Evolutionary conservation across 1,284 basidiomycete species (phyloP), one percentile per base, ranked within the genome.

Genomic region (Leccinum olivaceoglutinosum): DNA sequence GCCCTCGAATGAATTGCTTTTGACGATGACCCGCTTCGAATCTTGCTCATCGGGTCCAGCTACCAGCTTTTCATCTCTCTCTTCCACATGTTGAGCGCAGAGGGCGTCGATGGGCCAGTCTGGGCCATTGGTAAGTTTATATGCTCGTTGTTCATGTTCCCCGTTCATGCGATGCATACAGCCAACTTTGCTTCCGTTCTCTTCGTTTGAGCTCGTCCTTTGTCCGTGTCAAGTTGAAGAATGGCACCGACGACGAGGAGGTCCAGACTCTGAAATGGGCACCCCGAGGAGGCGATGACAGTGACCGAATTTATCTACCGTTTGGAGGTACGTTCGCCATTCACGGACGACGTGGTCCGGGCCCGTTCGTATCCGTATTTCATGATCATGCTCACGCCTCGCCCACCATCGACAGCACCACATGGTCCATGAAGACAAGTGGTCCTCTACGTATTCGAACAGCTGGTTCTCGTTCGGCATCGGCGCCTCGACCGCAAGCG

Each of bases 41-140:
- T 94, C 71, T 80, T 88, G 71, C 79, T 93, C 65, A 77, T 90
- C 64, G 81, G 90, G 73, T 87, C 87, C 16, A 89, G 90, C 65
- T 94, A 94, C 80, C 92, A 94, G 75, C 89, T 92, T 10, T 91
- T 94, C 82, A 85, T 94, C 69, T 92, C 90, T 21, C 81, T 94
- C 70, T 89, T 93, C 82, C 85, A 87, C 72, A 86, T 92, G 79
- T 85, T 89, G 41, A 85, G 85, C 39, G 77, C 85, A 63, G 69
- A 78, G 59, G 75, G 81, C 55, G 74, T 78, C 18, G 75, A 84
- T 66, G 86, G 86, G 4, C 79, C 85, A 64, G 73, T 87, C 61
- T 74, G 75, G 60, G 89, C 83, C 16, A 85, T 92, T 67, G 87
- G 88, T 88, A 67, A 69, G 84, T 83, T 21, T 3, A 21, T 39